A percentile compares a stretch with the other conserved stretches of the same genome.
Evolutionary conservation across 2,329 filamentous ascomycete species (phyloP).

Genomic region (Pyrenochaeta sp.): DNA sequence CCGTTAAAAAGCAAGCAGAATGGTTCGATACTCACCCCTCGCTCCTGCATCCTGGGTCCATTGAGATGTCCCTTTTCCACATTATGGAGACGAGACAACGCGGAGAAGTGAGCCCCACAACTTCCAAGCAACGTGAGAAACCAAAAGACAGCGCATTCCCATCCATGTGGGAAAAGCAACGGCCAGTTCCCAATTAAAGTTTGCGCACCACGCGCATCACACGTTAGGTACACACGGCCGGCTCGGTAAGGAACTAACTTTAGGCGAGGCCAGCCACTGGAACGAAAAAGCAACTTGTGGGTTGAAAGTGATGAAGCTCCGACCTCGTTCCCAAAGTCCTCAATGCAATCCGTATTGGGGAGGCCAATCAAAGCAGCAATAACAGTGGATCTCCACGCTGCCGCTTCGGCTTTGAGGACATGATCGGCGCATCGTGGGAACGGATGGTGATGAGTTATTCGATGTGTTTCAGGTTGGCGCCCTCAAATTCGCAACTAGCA

Average conservation of each 20-base stretch:
- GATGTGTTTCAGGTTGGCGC: constrained; percentile 21
- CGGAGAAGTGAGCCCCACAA: constrained; percentile 10
- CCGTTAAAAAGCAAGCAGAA: constrained; percentile 20
- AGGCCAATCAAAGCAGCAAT: constrained; percentile 15
- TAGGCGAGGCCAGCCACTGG: constrained; percentile 24
- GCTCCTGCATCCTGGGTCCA: constrained; percentile 7
- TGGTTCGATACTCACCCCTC: constrained; percentile 12
- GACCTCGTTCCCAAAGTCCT: constrained; percentile 3
- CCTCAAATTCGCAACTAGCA: constrained; percentile 21
- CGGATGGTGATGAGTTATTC: not conserved
- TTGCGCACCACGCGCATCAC: constrained; percentile 7
- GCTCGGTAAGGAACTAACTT: constrained; percentile 10
- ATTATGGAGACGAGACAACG: not conserved
- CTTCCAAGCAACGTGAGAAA: not conserved
- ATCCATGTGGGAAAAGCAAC: constrained; percentile 13
- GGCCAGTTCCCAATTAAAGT: not conserved
- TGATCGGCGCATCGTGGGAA: constrained; percentile 25
- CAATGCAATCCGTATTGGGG: not conserved
- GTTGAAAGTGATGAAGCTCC: constrained; percentile 9
- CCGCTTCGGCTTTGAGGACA: constrained; percentile 16
- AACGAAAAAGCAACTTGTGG: constrained; percentile 17
- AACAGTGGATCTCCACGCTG: constrained; percentile 15
- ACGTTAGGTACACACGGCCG: constrained; percentile 5
- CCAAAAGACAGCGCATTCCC: constrained; percentile 1
- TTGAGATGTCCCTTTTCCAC: not conserved